These are phyloP conservation scores for Pythium sukuiense DNA, from an alignment of 352 stramenopile species.

Conservation along the genomic window DNA sequence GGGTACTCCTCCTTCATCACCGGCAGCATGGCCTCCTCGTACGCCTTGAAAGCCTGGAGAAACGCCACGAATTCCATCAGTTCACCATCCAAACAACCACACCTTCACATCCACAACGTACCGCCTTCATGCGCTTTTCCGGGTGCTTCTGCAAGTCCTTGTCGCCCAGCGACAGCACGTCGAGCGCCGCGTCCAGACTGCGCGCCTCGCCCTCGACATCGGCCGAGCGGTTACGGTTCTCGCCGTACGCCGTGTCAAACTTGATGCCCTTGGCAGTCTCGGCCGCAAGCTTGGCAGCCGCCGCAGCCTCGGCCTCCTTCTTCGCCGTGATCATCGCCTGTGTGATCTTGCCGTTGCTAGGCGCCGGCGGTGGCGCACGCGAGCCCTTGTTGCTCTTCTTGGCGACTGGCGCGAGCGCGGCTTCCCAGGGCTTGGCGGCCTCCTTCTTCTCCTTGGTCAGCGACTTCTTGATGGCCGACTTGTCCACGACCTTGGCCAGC, in stretches of 20 bases:
- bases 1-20: conserved; percentile 71
- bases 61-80: not conserved
- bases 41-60: conserved; percentile 69
- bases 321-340: conserved; percentile 49
- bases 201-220: conserved; percentile 50
- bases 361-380: conserved; percentile 30
- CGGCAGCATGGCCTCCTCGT: conserved; percentile 71
- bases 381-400: conserved; percentile 76
- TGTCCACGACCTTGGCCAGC: conserved; percentile 52
- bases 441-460: conserved; percentile 70
- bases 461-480: conserved; percentile 48
- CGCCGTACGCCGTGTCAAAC: conserved; percentile 50
- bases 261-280: conserved; percentile 62
- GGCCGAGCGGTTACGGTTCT: conserved; percentile 61
- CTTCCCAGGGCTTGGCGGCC: conserved; percentile 65
- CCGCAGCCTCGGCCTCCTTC: conserved; percentile 44
- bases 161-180: conserved; percentile 51
- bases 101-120: conserved; percentile 18
- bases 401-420: conserved; percentile 49
- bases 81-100: not conserved
- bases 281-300: conserved; percentile 31
- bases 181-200: conserved; percentile 63
- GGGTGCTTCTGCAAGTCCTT: conserved; percentile 64
- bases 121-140: conserved; percentile 67
- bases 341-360: conserved; percentile 47